phyloP scores from a whole-genome alignment of 768 basidiomycete species.

The Boletus barrowsii region DNA sequence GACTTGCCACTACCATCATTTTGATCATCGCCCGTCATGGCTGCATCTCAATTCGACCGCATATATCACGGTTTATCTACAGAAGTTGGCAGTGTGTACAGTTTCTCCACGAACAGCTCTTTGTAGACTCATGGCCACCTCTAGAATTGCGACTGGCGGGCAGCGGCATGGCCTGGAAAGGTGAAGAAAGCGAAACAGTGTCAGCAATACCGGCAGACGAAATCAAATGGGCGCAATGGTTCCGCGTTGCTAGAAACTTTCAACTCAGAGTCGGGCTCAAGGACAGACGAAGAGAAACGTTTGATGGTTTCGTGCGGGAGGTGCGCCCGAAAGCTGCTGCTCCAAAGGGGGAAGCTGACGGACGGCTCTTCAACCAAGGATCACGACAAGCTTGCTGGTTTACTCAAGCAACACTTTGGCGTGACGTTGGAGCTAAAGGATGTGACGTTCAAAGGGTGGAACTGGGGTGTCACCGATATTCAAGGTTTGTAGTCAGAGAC shows the following conservation, averaged over 20 bases:
- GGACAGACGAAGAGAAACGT: constrained; percentile 74
- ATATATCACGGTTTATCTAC: constrained; percentile 74
- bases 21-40: constrained; percentile 28
- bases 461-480: constrained; percentile 96
- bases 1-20: constrained; percentile 9
- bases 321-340: constrained; percentile 37
- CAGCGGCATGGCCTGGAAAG: constrained; percentile 95
- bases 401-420: constrained; percentile 86
- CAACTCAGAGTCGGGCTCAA: constrained; percentile 84
- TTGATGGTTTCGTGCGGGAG: constrained; percentile 92
- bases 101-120: background rate
- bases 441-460: constrained; percentile 91
- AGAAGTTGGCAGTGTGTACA: constrained; percentile 77
- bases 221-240: constrained; percentile 89
- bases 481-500: constrained; percentile 57
- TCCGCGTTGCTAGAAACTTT: constrained; percentile 88
- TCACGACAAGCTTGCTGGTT: constrained; percentile 75
- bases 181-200: constrained; percentile 60
- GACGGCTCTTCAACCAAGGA: constrained; percentile 56
- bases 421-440: constrained; percentile 85
- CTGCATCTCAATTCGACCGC: constrained; percentile 82
- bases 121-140: background rate
- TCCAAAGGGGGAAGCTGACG: background rate
- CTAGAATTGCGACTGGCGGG: constrained; percentile 83
- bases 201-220: constrained; percentile 63